Base-by-base conservation (phyloP, 192 early-diverging fungal genomes). In the Tieghemiomyces parasiticus region DNA sequence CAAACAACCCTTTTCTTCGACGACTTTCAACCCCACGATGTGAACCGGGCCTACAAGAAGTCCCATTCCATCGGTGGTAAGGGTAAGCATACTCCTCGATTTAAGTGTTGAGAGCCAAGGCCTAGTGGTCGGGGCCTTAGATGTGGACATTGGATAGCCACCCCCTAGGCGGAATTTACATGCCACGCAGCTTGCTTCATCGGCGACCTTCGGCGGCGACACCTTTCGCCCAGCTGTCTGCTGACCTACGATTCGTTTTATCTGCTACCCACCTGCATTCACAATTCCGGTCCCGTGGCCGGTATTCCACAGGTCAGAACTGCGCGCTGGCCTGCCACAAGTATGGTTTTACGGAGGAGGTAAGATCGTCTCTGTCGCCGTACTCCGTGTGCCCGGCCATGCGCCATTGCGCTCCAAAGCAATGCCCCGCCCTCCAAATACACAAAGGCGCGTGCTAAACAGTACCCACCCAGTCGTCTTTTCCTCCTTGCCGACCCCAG, bases 31-130 rank as follows among this genome's bases (percentile, higher is more conserved):
- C 32, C 51, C 12, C 49, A 54, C 51, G 12, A 61, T 14, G 64
- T 66, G 4, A 66, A 66, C 46, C 48, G 64, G 8, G 64, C 64
- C 44, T 31, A 30, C 60, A 33, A 60, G 19, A 66, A 66, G 46
- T 61, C 49, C 51, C 60, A 66, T 60, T 61, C 60, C 12, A 49
- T 66, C 42, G 64, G 64, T 26, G 64, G 64, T 22, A 66, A 66
- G 61, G 64, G 61, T 63, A 14, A 34, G 58, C 24, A 34, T 32
- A 16, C 6, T n/a, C 6, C n/a, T n/a, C n/a, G n/a, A n/a, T n/a
- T n/a, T n/a, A n/a, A n/a, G n/a, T n/a, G n/a, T n/a, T n/a, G n/a
- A n/a, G n/a, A n/a, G n/a, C n/a, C n/a, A n/a, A n/a, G n/a, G n/a
- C n/a, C n/a, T n/a, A n/a, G n/a, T n/a, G n/a, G n/a, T n/a, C n/a